Percentiles rank a stretch among this genome's conserved stretches.
Evolutionary conservation across 176 grass and related monocot species (phyloP).

Genomic region (Stipa capillata): DNA sequence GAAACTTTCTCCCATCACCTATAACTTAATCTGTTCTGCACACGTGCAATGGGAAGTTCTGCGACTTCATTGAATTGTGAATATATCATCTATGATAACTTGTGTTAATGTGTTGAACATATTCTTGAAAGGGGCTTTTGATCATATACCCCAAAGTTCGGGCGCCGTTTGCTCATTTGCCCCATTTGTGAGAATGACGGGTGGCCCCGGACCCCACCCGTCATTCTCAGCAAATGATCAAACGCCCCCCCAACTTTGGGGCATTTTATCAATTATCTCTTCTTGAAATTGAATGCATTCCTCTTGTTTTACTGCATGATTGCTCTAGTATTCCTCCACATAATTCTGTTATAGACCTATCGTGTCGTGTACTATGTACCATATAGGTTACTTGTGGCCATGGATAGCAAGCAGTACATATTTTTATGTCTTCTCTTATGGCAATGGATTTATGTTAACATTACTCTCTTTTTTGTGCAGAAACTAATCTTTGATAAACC

Average conservation of each 20-base stretch:
- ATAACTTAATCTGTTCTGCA: neutral
- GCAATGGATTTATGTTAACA: neutral
- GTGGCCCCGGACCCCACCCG: too few relatives aligned
- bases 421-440: neutral
- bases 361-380: neutral
- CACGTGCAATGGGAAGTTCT: neutral
- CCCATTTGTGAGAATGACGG: too few relatives aligned
- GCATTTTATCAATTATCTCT: too few relatives aligned
- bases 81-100: neutral
- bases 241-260: too few relatives aligned
- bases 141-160: too few relatives aligned
- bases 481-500: conserved; percentile 95
- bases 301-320: neutral
- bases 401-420: neutral
- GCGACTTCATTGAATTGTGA: neutral
- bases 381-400: neutral
- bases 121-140: neutral
- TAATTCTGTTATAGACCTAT: neutral
- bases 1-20: neutral
- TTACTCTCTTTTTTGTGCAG: conserved; percentile 35
- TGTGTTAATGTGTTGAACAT: neutral
- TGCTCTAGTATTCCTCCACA: neutral
- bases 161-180: too few relatives aligned
- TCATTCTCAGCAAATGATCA: too few relatives aligned
- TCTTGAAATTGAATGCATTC: neutral